A percentile compares a stretch with the other conserved stretches of the same genome.
phyloP scores from a whole-genome alignment of 495 filamentous ascomycete genomes.

The Daldinia vernicosa region DNA sequence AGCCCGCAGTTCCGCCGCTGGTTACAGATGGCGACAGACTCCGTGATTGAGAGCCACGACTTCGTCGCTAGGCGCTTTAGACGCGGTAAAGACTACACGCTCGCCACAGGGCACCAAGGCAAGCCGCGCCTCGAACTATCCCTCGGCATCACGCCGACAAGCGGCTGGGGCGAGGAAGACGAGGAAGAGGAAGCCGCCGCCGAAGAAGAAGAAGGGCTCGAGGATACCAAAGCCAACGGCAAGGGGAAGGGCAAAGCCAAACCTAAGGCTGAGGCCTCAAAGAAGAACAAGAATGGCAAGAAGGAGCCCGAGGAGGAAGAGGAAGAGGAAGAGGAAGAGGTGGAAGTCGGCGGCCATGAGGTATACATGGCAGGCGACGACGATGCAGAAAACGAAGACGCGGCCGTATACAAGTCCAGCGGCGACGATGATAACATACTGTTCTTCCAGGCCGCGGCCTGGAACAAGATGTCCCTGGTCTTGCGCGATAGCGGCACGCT shows the following conservation, averaged over 20 bases:
- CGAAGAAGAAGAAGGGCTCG: constrained; percentile 51
- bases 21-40: constrained; percentile 81
- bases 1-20: constrained; percentile 90
- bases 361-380: constrained; percentile 93
- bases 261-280: constrained; percentile 36
- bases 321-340: constrained; percentile 43
- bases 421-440: constrained; percentile 92
- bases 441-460: constrained; percentile 85
- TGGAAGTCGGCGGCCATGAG: constrained; percentile 84
- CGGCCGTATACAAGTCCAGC: constrained; percentile 82
- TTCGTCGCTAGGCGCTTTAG: constrained; percentile 85
- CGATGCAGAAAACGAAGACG: constrained; percentile 71
- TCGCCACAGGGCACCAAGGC: constrained; percentile 84
- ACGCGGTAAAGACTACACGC: constrained; percentile 86
- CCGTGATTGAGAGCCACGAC: constrained; percentile 70
- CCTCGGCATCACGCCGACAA: constrained; percentile 80
- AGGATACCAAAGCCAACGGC: constrained; percentile 61
- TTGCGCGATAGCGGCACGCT: constrained; percentile 85
- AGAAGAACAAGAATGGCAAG: constrained; percentile 31
- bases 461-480: constrained; percentile 91
- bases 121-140: constrained; percentile 87
- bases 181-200: constrained; percentile 57
- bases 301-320: constrained; percentile 46
- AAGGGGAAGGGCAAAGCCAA: constrained; percentile 51
- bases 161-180: constrained; percentile 82